Base-by-base conservation (phyloP, 129 eudicot species). In the Tagetes erecta region DNA sequence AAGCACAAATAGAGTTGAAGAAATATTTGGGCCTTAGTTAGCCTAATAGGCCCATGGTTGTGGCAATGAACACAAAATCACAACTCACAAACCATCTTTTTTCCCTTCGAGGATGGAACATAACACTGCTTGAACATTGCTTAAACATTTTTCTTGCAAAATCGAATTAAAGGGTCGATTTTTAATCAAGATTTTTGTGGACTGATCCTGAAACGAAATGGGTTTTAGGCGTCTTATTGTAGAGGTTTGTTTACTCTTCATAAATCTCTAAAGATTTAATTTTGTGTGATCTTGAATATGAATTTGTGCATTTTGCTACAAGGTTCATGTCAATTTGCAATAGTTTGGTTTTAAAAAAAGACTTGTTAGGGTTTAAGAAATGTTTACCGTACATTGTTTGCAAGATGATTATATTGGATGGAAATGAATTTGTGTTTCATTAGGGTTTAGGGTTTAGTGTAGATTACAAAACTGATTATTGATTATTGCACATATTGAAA, bases 181-280 rank as follows among this genome's bases (percentile, higher is more conserved):
- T 35, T 62, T 27, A 1, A 62, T 4, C 27, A 62, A 62, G 67
- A 62, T 62, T 62, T 62, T 3, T 35, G 3, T 35, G 67, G 14
- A 14, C 31, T 59, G 3, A 7, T 59, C 41, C 42, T 9, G 8
- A 60, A 60, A 60, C 44, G 34, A 38, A 70, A 70, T 76, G 80
- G 69, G 68, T 56, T 76, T 68, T 2, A 46, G 80, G 62, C 80
- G 80, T 67, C 69, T 76, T 57, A 62, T 76, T 0, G 14, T 57
- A 56, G 67, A 53, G 80, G 80, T 68, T 56, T 36, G 75, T 68
- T 76, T 5, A 63, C 36, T 37, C 62, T 63, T 33, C 78, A 14
- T 36, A 34, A 2, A 62, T 56, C 45, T 55, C 9, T 44, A 10
- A 75, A 50, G 38, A 8, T 11, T 13, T 10, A 11, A 13, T 31